Conservation (phyloP, 2,329 filamentous ascomycete genomes). For the Fusarium subglutinans region DNA sequence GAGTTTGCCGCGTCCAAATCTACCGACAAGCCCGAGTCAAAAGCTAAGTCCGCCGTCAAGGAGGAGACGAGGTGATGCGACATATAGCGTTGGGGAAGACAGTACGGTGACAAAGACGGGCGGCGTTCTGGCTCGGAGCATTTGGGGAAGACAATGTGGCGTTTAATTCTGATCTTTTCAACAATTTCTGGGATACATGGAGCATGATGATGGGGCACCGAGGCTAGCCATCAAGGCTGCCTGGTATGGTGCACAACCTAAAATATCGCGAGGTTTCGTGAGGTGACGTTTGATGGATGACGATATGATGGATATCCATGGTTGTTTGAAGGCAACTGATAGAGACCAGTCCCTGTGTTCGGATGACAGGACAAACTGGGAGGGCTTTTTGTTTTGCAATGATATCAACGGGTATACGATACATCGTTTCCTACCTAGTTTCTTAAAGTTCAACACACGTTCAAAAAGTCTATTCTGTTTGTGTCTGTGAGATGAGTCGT, state of each 20-base stretch:
- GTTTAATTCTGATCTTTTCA: constrained; percentile 39
- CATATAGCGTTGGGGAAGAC: constrained; percentile 18
- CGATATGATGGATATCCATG: constrained; percentile 22
- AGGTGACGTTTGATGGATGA: constrained; percentile 17
- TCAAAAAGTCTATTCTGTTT: background rate
- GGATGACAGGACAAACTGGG: constrained; percentile 19
- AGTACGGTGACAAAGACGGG: constrained; percentile 23
- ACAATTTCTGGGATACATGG: constrained; percentile 27
- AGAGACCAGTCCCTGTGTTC: constrained; percentile 28
- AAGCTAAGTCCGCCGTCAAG: constrained; percentile 39
- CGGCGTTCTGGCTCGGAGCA: constrained; percentile 41
- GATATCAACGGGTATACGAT: constrained; percentile 44
- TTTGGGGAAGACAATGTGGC: constrained; percentile 26
- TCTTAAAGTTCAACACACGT: constrained; percentile 27
- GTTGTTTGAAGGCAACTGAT: constrained; percentile 28
- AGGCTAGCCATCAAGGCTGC: constrained; percentile 34
- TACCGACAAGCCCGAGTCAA: constrained; percentile 44
- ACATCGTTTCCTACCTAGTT: constrained; percentile 37
- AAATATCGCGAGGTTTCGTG: constrained; percentile 23
- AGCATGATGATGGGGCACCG: constrained; percentile 26
- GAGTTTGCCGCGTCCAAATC: constrained; percentile 55
- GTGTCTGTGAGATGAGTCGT: background rate
- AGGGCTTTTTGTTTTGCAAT: constrained; percentile 36
- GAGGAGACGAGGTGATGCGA: constrained; percentile 36
- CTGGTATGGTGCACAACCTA: constrained; percentile 22